Conservation (phyloP, 441 rosid genomes). For the Populus tomentosa region DNA sequence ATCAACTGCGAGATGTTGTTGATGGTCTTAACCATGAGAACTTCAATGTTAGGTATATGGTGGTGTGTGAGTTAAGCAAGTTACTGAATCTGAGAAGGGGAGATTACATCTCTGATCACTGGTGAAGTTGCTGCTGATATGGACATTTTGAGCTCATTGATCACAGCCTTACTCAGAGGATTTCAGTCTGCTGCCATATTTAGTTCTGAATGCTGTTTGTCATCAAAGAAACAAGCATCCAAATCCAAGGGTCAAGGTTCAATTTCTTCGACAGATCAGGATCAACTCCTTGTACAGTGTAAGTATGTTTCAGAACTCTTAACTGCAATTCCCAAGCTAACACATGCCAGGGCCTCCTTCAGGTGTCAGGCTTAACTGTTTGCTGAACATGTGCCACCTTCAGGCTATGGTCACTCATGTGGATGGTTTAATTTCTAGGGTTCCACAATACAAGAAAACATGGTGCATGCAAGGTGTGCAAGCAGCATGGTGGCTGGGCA, state of each 20-base stretch:
- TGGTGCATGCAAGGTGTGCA: conserved; percentile 99
- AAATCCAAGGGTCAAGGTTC: conserved; percentile 56
- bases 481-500: conserved; percentile 99
- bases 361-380: conserved; percentile 96
- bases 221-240: conserved; percentile 46
- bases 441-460: conserved; percentile 89
- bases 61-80: no score
- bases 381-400: conserved; percentile 96
- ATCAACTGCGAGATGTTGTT: conserved; percentile 77
- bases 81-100: no score
- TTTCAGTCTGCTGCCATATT: conserved; percentile 52
- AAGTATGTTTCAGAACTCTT: conserved; percentile 90
- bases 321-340: conserved; percentile 79
- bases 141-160: conserved; percentile 85
- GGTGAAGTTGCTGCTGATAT: conserved; percentile 76
- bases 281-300: conserved; percentile 81
- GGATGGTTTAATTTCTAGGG: conserved; percentile 91
- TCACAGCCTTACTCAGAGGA: conserved; percentile 85
- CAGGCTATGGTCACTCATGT: conserved; percentile 99
- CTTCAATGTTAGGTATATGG: no score
- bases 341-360: conserved; percentile 90
- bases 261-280: conserved; percentile 49
- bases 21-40: conserved; percentile 35
- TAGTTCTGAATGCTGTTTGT: no score
- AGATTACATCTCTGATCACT: no score